Evolutionary conservation across 805 yeast species (phyloP), one percentile per base, ranked within the genome.

Genomic region (Nematodospora valgi): DNA sequence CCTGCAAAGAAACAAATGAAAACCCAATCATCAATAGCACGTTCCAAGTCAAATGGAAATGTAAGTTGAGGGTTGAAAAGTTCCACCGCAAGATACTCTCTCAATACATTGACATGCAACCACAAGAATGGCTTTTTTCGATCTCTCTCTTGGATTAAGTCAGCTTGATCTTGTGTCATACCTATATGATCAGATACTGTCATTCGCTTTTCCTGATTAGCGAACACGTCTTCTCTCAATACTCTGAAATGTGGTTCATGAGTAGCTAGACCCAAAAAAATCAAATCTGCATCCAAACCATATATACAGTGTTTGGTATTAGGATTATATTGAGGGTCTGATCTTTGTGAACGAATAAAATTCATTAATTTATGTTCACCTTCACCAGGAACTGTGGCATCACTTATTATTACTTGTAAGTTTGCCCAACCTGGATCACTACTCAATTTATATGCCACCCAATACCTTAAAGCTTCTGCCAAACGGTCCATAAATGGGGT

Each of bases 361-460:
- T 84, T 88, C 98, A 93, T 93, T 49, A 93, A 82, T 59, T 93
- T 93, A 66, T 93, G 99, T 60, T 93, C 99, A 56, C 99, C 99
- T 71, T 93, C 99, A 43, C 99, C 99, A 1, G 99, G 98, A 10
- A 91, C 98, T 0, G 95, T 81, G 20, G 96, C 95, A 56, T 91
- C 99, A 51, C 95, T 83, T 30, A 93, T 82, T 16, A 93, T 84
- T 5, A 93, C 88, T 59, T 93, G 93, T 31, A 91, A 63, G 40
- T 82, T 73, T 29, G 80, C 80, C 98, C 98, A 93, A 22, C 94
- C 96, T 2, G 96, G 95, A 53, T 93, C 98, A 7, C 74, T 74
- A 23, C 87, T 73, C 23, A 93, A 67, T 56, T 93, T 93, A 58
- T 84, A 86, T 3, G 95, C 86, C 6, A 86, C 86, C 95, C 97